phyloP scores from a whole-genome alignment of 768 basidiomycete genomes.

The Tephrocybe sp. region DNA sequence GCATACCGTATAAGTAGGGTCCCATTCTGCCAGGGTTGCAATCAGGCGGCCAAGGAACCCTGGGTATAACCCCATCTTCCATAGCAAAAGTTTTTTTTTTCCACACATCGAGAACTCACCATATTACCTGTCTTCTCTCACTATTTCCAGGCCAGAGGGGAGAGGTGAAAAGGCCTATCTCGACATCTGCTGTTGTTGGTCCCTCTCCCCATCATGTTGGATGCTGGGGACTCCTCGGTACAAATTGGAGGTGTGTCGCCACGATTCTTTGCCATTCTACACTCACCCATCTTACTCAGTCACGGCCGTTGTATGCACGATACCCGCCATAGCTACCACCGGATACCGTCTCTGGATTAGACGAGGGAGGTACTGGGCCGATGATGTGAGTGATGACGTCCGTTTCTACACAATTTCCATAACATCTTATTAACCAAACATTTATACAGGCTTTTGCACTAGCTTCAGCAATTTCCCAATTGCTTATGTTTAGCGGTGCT shows the following conservation, averaged over 20 bases:
- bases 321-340: constrained; percentile 30
- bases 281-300: constrained; percentile 16
- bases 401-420: background rate
- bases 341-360: constrained; percentile 30
- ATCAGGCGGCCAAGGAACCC: no score
- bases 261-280: background rate
- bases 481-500: constrained; percentile 26
- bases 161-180: background rate
- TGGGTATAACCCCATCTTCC: no score
- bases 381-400: constrained; percentile 35
- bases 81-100: no score
- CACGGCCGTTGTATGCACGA: constrained; percentile 30
- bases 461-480: constrained; percentile 25
- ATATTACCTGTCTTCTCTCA: no score
- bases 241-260: constrained; percentile 10
- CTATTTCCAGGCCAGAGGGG: background rate
- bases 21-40: no score
- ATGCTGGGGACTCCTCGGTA: constrained; percentile 4
- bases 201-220: constrained; percentile 3
- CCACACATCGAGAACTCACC: no score
- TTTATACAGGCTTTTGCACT: constrained; percentile 30
- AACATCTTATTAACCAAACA: background rate
- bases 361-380: constrained; percentile 30
- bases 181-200: background rate
- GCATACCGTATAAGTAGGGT: no score